Conservation (phyloP, 1,284 basidiomycete genomes). For the Pseudozyma hubeiensis region DNA sequence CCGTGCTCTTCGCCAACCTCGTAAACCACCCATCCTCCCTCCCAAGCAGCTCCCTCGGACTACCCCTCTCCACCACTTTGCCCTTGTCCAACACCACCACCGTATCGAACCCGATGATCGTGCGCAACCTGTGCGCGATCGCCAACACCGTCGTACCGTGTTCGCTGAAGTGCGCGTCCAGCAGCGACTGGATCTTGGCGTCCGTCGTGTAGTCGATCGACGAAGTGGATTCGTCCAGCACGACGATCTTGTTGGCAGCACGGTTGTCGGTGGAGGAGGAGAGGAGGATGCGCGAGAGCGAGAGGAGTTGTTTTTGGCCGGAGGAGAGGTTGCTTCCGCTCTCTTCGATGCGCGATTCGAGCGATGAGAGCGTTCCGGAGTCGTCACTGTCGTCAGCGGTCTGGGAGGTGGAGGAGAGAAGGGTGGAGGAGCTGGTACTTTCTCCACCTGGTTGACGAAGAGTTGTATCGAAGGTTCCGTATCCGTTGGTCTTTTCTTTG, state of each 20-base stretch:
- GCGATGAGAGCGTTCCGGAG: conserved; percentile 50
- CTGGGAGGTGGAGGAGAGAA: conserved; percentile 1
- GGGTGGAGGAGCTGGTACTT: conserved; percentile 23
- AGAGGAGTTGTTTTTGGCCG: conserved; percentile 68
- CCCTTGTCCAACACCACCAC: conserved; percentile 83
- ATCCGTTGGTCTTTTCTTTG: conserved; percentile 26
- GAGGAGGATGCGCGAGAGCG: conserved; percentile 67
- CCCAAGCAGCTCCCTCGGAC: conserved; percentile 75
- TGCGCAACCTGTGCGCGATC: conserved; percentile 79
- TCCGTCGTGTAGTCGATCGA: conserved; percentile 82
- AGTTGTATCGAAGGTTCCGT: conserved; percentile 26
- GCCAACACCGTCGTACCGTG: conserved; percentile 80
- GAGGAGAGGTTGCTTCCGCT: conserved; percentile 65
- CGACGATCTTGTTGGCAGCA: conserved; percentile 38
- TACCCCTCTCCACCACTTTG: conserved; percentile 78
- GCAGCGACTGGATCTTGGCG: conserved; percentile 83
- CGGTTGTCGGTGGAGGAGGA: conserved; percentile 21
- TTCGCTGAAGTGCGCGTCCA: conserved; percentile 78
- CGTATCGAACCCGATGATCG: conserved; percentile 82
- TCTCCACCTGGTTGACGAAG: background rate
- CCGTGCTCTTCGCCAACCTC: conserved; percentile 70
- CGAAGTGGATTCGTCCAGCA: conserved; percentile 79
- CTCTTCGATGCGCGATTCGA: conserved; percentile 64
- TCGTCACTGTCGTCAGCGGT: conserved; percentile 17
- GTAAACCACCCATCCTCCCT: conserved; percentile 74